A percentile compares a stretch with the other conserved stretches of the same genome.
Conservation (phyloP, 1,139 yeast genomes). For the Blastobotrys proliferans region DNA sequence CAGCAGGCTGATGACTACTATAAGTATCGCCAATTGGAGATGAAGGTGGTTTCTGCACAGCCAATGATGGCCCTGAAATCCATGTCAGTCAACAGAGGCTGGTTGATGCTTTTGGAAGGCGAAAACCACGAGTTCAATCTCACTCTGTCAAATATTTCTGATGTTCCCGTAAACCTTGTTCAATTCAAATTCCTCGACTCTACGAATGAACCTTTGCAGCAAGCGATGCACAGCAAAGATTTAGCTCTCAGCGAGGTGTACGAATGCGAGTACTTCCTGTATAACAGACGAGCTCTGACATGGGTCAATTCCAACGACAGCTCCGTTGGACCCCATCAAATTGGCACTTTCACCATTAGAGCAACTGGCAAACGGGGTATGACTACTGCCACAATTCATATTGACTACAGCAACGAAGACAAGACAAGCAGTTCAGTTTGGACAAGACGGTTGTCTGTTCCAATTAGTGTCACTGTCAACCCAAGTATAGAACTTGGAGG, state of each 20-base stretch:
- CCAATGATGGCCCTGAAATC: constrained; percentile 57
- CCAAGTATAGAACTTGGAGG: constrained; percentile 72
- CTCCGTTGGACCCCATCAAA: constrained; percentile 25
- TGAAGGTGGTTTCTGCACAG: constrained; percentile 57
- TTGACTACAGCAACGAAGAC: constrained; percentile 54
- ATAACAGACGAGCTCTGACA: constrained; percentile 55
- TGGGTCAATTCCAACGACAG: constrained; percentile 23
- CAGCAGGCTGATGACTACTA: constrained; percentile 10
- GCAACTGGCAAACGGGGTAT: constrained; percentile 72
- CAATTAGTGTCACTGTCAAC: constrained; percentile 62
- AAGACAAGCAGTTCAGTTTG: constrained; percentile 29
- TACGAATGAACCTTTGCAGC: constrained; percentile 59
- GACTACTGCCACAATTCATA: constrained; percentile 57
- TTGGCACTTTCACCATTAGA: constrained; percentile 48
- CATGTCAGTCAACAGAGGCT: constrained; percentile 56
- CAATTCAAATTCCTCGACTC: constrained; percentile 67
- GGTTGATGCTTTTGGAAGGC: constrained; percentile 80
- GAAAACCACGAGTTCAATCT: constrained; percentile 54
- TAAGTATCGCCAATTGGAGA: constrained; percentile 15
- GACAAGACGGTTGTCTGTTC: constrained; percentile 56
- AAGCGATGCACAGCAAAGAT: constrained; percentile 41
- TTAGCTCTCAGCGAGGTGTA: constrained; percentile 60
- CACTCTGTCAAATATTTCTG: constrained; percentile 54
- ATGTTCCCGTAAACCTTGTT: constrained; percentile 49
- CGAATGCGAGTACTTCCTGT: constrained; percentile 68